Evolutionary conservation across 352 stramenopile species (phyloP).

Genomic region (Pythium sukuiense): DNA sequence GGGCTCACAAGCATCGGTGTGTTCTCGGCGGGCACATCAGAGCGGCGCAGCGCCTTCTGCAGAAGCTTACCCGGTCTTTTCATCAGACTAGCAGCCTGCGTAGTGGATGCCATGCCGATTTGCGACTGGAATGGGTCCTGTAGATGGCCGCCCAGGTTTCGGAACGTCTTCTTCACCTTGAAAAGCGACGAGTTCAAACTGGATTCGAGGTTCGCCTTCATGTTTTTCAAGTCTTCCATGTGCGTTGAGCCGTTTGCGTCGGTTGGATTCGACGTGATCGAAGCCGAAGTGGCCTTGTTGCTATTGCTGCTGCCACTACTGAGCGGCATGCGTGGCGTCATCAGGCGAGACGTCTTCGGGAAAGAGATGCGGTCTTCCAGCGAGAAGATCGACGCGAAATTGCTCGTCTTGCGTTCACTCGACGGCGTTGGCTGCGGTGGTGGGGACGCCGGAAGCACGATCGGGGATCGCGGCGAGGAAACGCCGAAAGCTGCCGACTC

Average conservation of each 20-base stretch:
- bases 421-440: slow-evolving; percentile 11
- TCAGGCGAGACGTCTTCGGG: slow-evolving; percentile 49
- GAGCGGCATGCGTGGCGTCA: slow-evolving; percentile 19
- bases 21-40: slow-evolving; percentile 8
- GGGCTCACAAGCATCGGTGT: slow-evolving; percentile 5
- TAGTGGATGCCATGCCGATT: slow-evolving; percentile 20
- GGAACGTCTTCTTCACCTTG: slow-evolving; percentile 75
- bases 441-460: slow-evolving; percentile 10
- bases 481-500: slow-evolving; percentile 31
- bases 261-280: slow-evolving; percentile 6
- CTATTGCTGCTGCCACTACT: neutral
- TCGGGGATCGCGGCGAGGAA: slow-evolving; percentile 22
- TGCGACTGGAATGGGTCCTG: slow-evolving; percentile 29
- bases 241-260: slow-evolving; percentile 5
- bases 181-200: slow-evolving; percentile 69
- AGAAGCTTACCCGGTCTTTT: slow-evolving; percentile 65
- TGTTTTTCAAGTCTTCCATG: slow-evolving; percentile 75
- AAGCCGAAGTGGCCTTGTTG: neutral
- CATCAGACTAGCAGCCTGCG: slow-evolving; percentile 65
- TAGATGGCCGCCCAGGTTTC: slow-evolving; percentile 53
- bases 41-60: slow-evolving; percentile 42
- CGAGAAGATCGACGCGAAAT: slow-evolving; percentile 52
- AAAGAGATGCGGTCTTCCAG: slow-evolving; percentile 66
- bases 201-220: slow-evolving; percentile 71
- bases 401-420: slow-evolving; percentile 30